A percentile compares a stretch with the other conserved stretches of the same genome.
These are phyloP conservation scores for Rhodocollybia butyracea DNA, from an alignment of 768 basidiomycete species.

Conservation along the genomic window DNA sequence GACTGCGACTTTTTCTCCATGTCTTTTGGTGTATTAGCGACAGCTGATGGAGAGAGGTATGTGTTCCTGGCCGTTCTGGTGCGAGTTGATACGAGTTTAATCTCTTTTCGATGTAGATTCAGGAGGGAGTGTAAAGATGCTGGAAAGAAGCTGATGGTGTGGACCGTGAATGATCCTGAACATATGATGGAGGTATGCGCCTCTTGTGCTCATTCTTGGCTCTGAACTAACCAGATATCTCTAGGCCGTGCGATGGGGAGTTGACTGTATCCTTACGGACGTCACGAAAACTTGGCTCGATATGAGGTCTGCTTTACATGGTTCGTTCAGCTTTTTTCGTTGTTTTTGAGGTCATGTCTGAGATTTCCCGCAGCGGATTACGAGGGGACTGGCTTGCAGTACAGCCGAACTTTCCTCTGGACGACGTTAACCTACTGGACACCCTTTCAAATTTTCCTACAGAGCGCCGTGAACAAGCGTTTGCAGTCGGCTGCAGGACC, in stretches of 20 bases:
- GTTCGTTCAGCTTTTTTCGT: constrained; percentile 32
- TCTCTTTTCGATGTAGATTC: constrained; percentile 50
- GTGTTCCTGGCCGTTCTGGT: constrained; percentile 9
- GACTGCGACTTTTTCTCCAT: constrained; percentile 87
- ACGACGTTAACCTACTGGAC: constrained; percentile 60
- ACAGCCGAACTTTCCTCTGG: constrained; percentile 74
- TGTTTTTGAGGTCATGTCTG: background rate
- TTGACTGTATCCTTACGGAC: constrained; percentile 77
- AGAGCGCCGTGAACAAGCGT: constrained; percentile 23
- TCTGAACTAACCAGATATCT: constrained; percentile 2
- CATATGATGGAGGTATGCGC: constrained; percentile 83
- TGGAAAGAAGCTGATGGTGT: constrained; percentile 86
- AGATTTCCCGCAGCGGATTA: constrained; percentile 51
- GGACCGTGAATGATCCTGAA: constrained; percentile 91
- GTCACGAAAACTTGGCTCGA: constrained; percentile 66
- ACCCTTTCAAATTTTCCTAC: constrained; percentile 35
- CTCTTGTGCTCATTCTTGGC: constrained; percentile 3
- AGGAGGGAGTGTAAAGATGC: constrained; percentile 70
- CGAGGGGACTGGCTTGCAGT: constrained; percentile 56
- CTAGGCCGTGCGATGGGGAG: constrained; percentile 78
- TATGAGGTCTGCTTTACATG: constrained; percentile 52
- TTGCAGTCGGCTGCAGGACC: constrained; percentile 55
- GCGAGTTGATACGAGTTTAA: background rate
- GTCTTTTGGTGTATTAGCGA: constrained; percentile 67
- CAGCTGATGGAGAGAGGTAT: constrained; percentile 70